Evolutionary conservation across 2,329 filamentous ascomycete genomes (phyloP), one percentile per base, ranked within the genome.

Genomic region (Paraphoma sp.): DNA sequence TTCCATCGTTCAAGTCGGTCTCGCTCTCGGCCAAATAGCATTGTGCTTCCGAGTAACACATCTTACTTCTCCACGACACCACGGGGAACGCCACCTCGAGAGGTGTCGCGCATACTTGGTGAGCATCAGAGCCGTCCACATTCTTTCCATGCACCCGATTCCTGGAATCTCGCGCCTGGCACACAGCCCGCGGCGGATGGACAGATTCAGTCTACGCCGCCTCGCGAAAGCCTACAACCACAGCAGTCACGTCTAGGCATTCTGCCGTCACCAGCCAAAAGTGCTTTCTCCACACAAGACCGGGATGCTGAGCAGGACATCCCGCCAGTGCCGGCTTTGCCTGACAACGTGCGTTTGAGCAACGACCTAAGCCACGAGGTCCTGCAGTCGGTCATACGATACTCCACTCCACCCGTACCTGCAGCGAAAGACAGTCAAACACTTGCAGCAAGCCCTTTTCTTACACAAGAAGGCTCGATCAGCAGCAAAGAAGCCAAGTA

Each of bases 1-100:
- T 75, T 76, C 33, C 71, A 69, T 48, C 73, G 71, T n/a, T 67
- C 69, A 1, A 69, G 66, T 56, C 70, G 70, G 12, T 73, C 72
- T 1, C 60, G 71, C 47, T 72, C 68, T 23, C 59, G 73, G 49
- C 70, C 73, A 7, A 67, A 45, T 41, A 75, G 73, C 48, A 68
- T 72, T 30, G 61, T 54, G 9, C 52, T 76, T 2, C 67, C 71
- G 11, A 70, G 56, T 28, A 56, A 45, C 33, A 44, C 18, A n/a
- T 48, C 51, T 1, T 44, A 62, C 51, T 54, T 57, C 30, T 56
- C 59, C 5, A 52, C 54, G 6, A 65, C 68, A 38, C 56, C 64
- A 10, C 66, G 53, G 40, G 53, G 54, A 36, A 71, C 68, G 7
- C 65, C 68, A 23, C 62, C 67, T 12, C 64, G 67, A 44, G 69